A percentile compares a stretch with the other conserved stretches of the same genome.
Evolutionary conservation across 2,329 filamentous ascomycete genomes (phyloP).

Genomic region (Pestalotiopsis fici): DNA sequence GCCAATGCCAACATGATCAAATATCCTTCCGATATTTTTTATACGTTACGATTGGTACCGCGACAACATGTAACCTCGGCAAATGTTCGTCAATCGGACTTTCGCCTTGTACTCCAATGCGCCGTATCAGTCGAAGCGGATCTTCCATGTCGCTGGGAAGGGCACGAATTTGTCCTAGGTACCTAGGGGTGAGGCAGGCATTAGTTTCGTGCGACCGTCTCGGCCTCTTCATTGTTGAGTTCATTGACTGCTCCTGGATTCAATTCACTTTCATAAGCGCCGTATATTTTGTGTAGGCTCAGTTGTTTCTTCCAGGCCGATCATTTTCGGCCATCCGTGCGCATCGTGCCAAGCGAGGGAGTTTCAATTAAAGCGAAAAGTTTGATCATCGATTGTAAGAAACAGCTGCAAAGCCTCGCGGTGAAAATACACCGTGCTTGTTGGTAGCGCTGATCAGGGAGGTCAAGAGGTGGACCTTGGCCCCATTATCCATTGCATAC

Average conservation of each 20-base stretch:
- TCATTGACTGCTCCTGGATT: slow-evolving; percentile 7
- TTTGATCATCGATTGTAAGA: slow-evolving; percentile 17
- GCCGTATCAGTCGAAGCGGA: slow-evolving; percentile 9
- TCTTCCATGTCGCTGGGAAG: slow-evolving; percentile 14
- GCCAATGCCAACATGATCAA: slow-evolving; percentile 5
- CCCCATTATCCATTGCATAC: neutral
- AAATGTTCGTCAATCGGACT: neutral
- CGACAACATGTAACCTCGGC: neutral
- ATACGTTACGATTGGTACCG: slow-evolving; percentile 7
- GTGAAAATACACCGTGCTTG: slow-evolving; percentile 4
- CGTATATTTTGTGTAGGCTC: slow-evolving; percentile 18
- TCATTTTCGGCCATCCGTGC: slow-evolving; percentile 17
- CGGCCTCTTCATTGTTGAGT: neutral
- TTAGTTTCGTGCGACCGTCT: slow-evolving; percentile 12
- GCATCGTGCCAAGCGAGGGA: slow-evolving; percentile 14
- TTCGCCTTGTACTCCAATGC: neutral
- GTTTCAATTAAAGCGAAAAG: slow-evolving; percentile 19
- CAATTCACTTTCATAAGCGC: slow-evolving; percentile 11
- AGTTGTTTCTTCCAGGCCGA: slow-evolving; percentile 17
- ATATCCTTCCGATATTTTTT: slow-evolving; percentile 2
- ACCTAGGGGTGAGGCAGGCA: slow-evolving; percentile 18
- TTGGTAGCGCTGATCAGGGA: slow-evolving; percentile 3
- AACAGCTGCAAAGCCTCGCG: slow-evolving; percentile 8
- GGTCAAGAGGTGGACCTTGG: neutral
- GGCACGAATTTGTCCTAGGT: slow-evolving; percentile 19